Percentiles rank a stretch among this genome's conserved stretches.
These are phyloP conservation scores for Russula brevipes DNA, from an alignment of 768 basidiomycete species.

Conservation along the genomic window DNA sequence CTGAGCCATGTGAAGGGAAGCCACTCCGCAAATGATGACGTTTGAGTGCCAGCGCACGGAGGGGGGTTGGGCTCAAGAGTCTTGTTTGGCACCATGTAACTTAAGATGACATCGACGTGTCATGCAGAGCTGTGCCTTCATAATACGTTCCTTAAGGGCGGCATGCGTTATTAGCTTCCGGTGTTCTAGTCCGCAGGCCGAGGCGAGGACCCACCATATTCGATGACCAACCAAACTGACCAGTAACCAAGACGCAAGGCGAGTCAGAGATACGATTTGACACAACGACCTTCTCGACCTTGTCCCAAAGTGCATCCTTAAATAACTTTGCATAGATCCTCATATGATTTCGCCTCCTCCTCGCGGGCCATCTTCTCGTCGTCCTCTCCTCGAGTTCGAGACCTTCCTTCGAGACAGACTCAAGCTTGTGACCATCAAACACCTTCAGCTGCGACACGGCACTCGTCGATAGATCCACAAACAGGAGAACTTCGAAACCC, in stretches of 20 bases:
- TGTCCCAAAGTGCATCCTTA: slow-evolving; percentile 98
- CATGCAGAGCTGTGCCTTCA: slow-evolving; percentile 97
- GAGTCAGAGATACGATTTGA: slow-evolving; percentile 98
- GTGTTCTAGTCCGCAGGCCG: neutral
- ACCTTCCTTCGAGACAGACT: slow-evolving; percentile 98
- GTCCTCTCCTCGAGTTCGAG: slow-evolving; percentile 97
- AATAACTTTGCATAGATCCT: slow-evolving; percentile 87
- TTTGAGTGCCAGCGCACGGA: no score
- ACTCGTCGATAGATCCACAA: slow-evolving; percentile 98
- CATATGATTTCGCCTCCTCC: slow-evolving; percentile 75
- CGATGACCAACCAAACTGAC: slow-evolving; percentile 99
- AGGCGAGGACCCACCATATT: slow-evolving; percentile 70
- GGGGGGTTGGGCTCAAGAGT: slow-evolving; percentile 95
- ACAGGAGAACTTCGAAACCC: slow-evolving; percentile 95
- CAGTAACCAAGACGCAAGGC: slow-evolving; percentile 94
- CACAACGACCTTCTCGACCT: slow-evolving; percentile 98
- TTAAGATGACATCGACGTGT: slow-evolving; percentile 98
- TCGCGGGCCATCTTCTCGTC: slow-evolving; percentile 93
- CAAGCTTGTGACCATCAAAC: slow-evolving; percentile 95
- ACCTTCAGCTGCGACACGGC: slow-evolving; percentile 98
- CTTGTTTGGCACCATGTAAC: slow-evolving; percentile 99
- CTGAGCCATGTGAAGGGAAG: no score
- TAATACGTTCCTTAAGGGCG: slow-evolving; percentile 77
- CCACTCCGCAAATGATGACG: no score
- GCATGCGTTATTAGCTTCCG: neutral